Percentiles rank a stretch among this genome's conserved stretches.
phyloP scores from a whole-genome alignment of 2,329 filamentous ascomycete genomes.

The Cryphonectria japonica region DNA sequence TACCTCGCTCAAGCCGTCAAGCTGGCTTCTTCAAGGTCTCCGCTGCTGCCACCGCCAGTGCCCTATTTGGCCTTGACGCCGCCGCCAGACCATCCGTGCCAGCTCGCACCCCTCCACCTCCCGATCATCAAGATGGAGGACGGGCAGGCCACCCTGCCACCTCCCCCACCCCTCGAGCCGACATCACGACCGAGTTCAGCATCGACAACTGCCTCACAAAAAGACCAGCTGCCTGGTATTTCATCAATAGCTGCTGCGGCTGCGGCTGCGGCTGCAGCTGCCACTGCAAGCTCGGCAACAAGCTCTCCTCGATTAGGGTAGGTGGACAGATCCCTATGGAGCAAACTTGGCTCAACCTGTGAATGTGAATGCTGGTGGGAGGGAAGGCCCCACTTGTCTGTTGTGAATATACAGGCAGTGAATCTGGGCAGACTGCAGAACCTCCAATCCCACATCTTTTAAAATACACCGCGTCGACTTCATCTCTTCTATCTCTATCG shows the following conservation, averaged over 20 bases:
- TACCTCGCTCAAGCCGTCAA: slow-evolving; percentile 31
- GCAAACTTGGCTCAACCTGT: not conserved
- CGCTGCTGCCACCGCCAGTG: slow-evolving; percentile 30
- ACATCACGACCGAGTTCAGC: slow-evolving; percentile 55
- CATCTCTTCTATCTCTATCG: not conserved
- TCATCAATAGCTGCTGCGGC: slow-evolving; percentile 49
- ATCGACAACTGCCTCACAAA: slow-evolving; percentile 49
- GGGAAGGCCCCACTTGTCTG: not conserved
- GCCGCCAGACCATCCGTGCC: slow-evolving; percentile 29
- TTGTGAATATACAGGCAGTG: not conserved
- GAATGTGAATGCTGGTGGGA: not conserved
- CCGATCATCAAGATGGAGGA: slow-evolving; percentile 44
- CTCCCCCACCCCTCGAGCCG: slow-evolving; percentile 47
- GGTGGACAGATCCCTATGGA: slow-evolving; percentile 33
- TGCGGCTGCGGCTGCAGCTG: slow-evolving; percentile 15
- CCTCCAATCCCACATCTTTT: not conserved
- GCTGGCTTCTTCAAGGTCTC: slow-evolving; percentile 35
- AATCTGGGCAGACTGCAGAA: not conserved
- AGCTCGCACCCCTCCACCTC: slow-evolving; percentile 32
- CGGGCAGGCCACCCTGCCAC: slow-evolving; percentile 39
- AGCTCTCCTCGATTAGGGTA: slow-evolving; percentile 53
- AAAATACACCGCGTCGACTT: not conserved
- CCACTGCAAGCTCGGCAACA: slow-evolving; percentile 36
- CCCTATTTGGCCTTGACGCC: slow-evolving; percentile 30
- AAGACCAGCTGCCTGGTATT: slow-evolving; percentile 50